Percentiles rank a stretch among this genome's conserved stretches.
phyloP scores from a whole-genome alignment of 1,284 basidiomycete species.

The Ustilago curta region DNA sequence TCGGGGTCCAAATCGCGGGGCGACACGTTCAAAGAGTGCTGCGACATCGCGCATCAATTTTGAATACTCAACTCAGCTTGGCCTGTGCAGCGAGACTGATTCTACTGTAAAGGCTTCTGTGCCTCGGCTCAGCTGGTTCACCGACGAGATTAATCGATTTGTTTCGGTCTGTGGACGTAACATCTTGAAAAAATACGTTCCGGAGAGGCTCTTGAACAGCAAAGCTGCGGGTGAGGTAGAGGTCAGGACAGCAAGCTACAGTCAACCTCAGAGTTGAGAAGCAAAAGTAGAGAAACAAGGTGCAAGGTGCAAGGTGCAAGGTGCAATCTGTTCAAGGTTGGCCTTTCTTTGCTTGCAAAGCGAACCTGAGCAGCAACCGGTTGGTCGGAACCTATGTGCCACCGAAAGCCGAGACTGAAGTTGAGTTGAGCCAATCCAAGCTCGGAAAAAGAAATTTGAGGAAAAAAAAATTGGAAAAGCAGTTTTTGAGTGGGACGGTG shows the following conservation, averaged over 20 bases:
- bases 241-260: too few relatives aligned
- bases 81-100: constrained; percentile 16
- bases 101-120: not conserved
- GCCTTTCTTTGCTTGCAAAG: not conserved
- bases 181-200: not conserved
- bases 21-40: not conserved
- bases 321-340: not conserved
- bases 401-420: constrained; percentile 1
- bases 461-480: not conserved
- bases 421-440: not conserved
- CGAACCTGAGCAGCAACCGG: not conserved
- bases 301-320: too few relatives aligned
- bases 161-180: not conserved
- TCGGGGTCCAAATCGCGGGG: constrained; percentile 4
- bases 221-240: too few relatives aligned
- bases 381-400: not conserved
- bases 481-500: not conserved
- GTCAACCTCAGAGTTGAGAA: too few relatives aligned
- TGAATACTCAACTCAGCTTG: not conserved
- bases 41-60: not conserved
- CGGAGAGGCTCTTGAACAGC: too few relatives aligned
- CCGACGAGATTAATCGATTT: not conserved
- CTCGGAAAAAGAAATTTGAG: not conserved
- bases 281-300: too few relatives aligned
- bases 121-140: not conserved